Conservation (phyloP, 2,329 filamentous ascomycete genomes). For the Colletotrichum kahawae region DNA sequence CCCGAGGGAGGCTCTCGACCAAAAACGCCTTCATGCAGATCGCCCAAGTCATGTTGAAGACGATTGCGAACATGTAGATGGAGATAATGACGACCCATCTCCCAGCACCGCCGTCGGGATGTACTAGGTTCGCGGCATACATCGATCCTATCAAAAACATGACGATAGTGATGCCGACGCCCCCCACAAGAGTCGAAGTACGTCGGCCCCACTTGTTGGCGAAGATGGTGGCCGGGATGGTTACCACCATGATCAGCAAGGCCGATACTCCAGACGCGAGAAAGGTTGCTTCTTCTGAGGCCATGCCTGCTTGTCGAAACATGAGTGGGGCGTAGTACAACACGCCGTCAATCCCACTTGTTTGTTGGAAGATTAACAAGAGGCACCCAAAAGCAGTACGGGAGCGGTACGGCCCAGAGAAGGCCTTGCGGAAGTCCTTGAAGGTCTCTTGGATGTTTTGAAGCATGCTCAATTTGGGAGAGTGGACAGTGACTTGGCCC, state of each 20-base stretch:
- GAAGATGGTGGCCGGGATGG: conserved; percentile 57
- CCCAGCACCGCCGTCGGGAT: conserved; percentile 38
- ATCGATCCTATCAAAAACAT: conserved; percentile 60
- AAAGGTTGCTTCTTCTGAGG: conserved; percentile 55
- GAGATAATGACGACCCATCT: conserved; percentile 56
- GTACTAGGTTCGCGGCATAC: conserved; percentile 48
- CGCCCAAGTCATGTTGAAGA: conserved; percentile 54
- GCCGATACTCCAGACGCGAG: conserved; percentile 65
- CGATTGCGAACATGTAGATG: conserved; percentile 54
- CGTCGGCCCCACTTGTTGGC: conserved; percentile 63
- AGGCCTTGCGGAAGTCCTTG: conserved; percentile 28
- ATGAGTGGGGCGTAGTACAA: conserved; percentile 66
- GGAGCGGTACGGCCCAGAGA: conserved; percentile 37
- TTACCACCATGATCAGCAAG: conserved; percentile 59
- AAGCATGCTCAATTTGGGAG: conserved; percentile 31
- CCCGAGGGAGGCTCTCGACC: conserved; percentile 60
- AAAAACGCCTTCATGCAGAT: conserved; percentile 55
- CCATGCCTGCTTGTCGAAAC: conserved; percentile 64
- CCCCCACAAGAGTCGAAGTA: conserved; percentile 56
- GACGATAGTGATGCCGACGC: conserved; percentile 49
- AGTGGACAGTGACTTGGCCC: conserved; percentile 21
- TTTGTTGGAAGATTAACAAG: conserved; percentile 58
- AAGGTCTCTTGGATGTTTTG: conserved; percentile 31
- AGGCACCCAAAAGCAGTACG: conserved; percentile 61
- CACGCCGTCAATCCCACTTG: conserved; percentile 65